Percentiles rank a stretch among this genome's conserved stretches.
Evolutionary conservation across 2,329 filamentous ascomycete species (phyloP).

Genomic region (Cladosporium sp.): DNA sequence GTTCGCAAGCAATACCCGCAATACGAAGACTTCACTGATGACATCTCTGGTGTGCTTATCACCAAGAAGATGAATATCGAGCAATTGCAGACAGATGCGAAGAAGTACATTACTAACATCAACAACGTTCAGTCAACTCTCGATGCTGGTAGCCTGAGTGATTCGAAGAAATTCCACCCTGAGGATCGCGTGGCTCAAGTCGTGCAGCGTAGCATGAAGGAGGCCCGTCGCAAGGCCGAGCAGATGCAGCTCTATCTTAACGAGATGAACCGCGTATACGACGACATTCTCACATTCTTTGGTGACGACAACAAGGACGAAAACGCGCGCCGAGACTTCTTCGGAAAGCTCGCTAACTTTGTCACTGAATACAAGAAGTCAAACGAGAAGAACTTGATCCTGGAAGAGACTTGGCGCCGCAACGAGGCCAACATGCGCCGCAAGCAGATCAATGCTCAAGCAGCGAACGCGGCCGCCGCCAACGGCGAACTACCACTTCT

Average conservation of each 20-base stretch:
- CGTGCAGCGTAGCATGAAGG: slow-evolving; percentile 92
- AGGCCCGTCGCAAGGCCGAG: slow-evolving; percentile 89
- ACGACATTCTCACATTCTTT: slow-evolving; percentile 95
- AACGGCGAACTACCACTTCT: slow-evolving; percentile 31
- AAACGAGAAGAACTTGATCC: slow-evolving; percentile 78
- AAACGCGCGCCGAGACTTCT: slow-evolving; percentile 91
- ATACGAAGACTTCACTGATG: slow-evolving; percentile 83
- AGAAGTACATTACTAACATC: slow-evolving; percentile 90
- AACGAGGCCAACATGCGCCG: slow-evolving; percentile 92
- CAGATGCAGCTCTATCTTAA: slow-evolving; percentile 92
- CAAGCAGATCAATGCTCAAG: slow-evolving; percentile 66
- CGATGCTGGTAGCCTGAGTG: slow-evolving; percentile 89
- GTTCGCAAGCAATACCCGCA: slow-evolving; percentile 94
- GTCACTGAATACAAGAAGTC: slow-evolving; percentile 95
- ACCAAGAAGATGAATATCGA: slow-evolving; percentile 93
- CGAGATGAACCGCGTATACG: slow-evolving; percentile 85
- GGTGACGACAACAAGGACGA: slow-evolving; percentile 91
- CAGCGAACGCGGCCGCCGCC: slow-evolving; percentile 43
- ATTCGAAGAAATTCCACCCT: slow-evolving; percentile 96
- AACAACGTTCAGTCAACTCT: slow-evolving; percentile 88
- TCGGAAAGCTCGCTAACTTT: slow-evolving; percentile 86
- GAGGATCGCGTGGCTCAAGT: slow-evolving; percentile 91
- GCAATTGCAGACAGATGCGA: slow-evolving; percentile 80
- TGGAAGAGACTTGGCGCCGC: slow-evolving; percentile 77
- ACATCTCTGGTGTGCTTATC: slow-evolving; percentile 73